Evolutionary conservation across 2,329 filamentous ascomycete genomes (phyloP).

Genomic region (Cladosporium austrohemisphaericum): DNA sequence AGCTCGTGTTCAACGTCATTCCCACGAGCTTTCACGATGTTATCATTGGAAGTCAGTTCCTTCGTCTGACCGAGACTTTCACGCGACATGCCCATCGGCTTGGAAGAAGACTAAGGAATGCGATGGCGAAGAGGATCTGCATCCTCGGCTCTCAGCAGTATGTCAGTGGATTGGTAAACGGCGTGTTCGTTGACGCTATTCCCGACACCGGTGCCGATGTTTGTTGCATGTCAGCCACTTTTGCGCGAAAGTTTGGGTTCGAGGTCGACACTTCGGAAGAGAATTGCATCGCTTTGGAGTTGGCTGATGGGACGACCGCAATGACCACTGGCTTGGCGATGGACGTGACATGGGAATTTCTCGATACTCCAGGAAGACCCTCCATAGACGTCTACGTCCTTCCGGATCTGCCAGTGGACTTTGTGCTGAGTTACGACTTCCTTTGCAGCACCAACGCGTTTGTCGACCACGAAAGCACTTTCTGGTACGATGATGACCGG

Average conservation of each 20-base stretch:
- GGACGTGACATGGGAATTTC: not conserved
- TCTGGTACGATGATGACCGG: not conserved
- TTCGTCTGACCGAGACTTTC: not conserved
- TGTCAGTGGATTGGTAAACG: not conserved
- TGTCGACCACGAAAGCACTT: not conserved
- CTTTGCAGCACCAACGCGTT: not conserved
- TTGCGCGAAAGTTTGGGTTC: not conserved
- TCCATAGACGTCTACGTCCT: not conserved
- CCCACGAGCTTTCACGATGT: not conserved
- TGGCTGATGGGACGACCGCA: not conserved
- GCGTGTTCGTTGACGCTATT: not conserved
- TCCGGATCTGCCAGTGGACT: not conserved
- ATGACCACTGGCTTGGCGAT: not conserved
- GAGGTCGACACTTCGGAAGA: not conserved
- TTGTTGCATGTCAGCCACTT: not conserved
- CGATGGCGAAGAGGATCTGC: not conserved
- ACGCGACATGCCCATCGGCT: not conserved
- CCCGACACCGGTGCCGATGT: conserved; percentile 6
- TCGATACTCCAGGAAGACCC: too few species aligned
- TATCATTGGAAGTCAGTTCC: not conserved
- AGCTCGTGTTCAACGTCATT: not conserved
- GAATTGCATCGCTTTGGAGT: not conserved
- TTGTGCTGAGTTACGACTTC: not conserved
- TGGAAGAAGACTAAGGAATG: not conserved
- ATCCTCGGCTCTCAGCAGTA: not conserved